Base-by-base conservation (phyloP, 306 rosid genomes). In the Vicia sativa region DNA sequence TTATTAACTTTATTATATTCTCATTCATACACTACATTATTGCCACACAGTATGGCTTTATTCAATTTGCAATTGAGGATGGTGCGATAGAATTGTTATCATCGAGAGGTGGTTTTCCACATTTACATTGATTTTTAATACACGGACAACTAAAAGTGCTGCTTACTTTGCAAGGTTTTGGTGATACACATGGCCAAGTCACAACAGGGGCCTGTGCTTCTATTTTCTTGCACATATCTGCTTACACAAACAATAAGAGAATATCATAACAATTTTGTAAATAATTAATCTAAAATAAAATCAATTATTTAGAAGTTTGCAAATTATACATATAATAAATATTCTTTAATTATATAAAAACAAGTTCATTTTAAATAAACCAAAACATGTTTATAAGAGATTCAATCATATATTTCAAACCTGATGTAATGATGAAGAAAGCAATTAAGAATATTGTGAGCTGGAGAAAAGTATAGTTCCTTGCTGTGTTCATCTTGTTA, bases 401-500 rank as follows among this genome's bases (percentile, higher is more conserved):
- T 54, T 54, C 19, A 26, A 2, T 55, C 11, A 0, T 25, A 1
- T 9, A 13, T 57, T 29, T 57, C 41, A 29, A 14, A 57, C 63
- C 63, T 31, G 25, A 57, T 29, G 63, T 11, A 4, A 57, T 14
- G 43, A 57, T 31, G 42, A 57, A 57, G 25, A 57, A 31, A 57
- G 13, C 63, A 14, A 57, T 7, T 14, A 57, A 57, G 8, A 57
- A 57, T 31, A 12, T 4, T 6, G 63, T 1, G 21, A 57, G 31
- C 14, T 31, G 34, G 42, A 31, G 42, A 57, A 21, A 1, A 14
- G n/a, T 7, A 15, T 6, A 57, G 2, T 31, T 57, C 41, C 7
- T 57, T 57, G 61, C 5, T 12, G 42, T 57, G 63, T 13, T 31
- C 63, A 57, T 57, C 42, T 57, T 57, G 63, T 14, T 31, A 21